phyloP scores from a whole-genome alignment of 306 rosid species.

The Ormosia emarginata region DNA sequence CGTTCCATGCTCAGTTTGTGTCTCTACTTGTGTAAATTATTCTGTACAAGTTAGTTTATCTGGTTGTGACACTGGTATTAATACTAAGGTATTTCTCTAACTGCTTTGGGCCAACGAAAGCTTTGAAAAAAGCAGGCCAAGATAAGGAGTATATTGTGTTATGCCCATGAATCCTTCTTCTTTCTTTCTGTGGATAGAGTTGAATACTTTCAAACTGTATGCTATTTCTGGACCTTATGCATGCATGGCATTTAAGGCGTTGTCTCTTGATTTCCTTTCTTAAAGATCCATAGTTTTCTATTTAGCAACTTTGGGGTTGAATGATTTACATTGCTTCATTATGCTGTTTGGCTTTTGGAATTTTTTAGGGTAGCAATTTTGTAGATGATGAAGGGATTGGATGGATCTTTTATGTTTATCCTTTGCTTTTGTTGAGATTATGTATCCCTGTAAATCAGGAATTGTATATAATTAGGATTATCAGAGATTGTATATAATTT shows the following conservation, averaged over 20 bases:
- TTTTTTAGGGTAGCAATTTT: background rate
- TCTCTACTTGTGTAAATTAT: background rate
- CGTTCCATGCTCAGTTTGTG: background rate
- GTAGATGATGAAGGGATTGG: background rate
- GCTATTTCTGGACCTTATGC: background rate
- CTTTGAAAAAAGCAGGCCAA: background rate
- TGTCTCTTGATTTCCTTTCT: too few relatives aligned
- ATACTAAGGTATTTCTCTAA: background rate
- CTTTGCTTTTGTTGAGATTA: too few relatives aligned
- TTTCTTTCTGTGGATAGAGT: background rate
- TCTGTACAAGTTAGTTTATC: background rate
- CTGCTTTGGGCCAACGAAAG: background rate
- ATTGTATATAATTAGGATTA: too few relatives aligned
- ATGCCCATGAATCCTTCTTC: background rate
- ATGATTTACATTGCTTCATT: background rate
- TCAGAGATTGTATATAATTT: too few relatives aligned
- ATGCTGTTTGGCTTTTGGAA: background rate
- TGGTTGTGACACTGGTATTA: background rate
- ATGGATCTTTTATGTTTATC: background rate
- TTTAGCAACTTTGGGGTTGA: background rate
- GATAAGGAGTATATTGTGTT: background rate
- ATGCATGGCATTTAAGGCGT: too few relatives aligned
- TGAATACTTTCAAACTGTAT: background rate
- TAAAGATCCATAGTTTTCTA: background rate
- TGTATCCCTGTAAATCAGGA: too few relatives aligned